phyloP scores from a whole-genome alignment of 2,329 filamentous ascomycete genomes.

The Fusarium caatingaense region DNA sequence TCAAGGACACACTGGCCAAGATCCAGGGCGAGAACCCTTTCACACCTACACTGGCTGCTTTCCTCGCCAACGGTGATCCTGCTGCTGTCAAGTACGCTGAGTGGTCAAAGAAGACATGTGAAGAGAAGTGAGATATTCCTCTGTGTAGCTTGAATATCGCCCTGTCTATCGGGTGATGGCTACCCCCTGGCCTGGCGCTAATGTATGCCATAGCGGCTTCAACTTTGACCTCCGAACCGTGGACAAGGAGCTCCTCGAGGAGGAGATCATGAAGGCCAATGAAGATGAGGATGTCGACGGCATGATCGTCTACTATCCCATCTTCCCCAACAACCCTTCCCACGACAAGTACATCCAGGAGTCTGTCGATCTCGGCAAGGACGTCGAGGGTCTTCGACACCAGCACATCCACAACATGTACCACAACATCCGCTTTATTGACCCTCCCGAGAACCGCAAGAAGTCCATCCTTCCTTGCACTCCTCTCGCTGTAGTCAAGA shows the following conservation, averaged over 20 bases:
- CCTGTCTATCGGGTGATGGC: conserved; percentile 36
- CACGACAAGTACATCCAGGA: conserved; percentile 98
- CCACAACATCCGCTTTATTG: conserved; percentile 95
- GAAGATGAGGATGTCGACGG: conserved; percentile 80
- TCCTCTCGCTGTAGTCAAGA: conserved; percentile 95
- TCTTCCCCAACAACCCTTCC: conserved; percentile 81
- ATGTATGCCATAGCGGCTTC: conserved; percentile 75
- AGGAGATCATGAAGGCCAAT: conserved; percentile 88
- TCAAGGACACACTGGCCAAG: conserved; percentile 78
- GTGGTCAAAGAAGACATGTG: conserved; percentile 96
- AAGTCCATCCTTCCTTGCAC: conserved; percentile 97
- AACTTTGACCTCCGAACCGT: conserved; percentile 86
- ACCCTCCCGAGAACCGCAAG: conserved; percentile 78
- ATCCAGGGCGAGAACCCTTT: conserved; percentile 67
- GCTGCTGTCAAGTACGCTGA: conserved; percentile 94
- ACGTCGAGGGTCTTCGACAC: conserved; percentile 95
- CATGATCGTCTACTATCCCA: conserved; percentile 98
- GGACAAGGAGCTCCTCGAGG: conserved; percentile 89
- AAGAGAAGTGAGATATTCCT: conserved; percentile 81
- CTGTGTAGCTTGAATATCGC: conserved; percentile 28
- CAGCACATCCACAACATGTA: conserved; percentile 99
- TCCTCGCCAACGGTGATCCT: conserved; percentile 91
- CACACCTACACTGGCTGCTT: conserved; percentile 85
- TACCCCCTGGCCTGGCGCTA: conserved; percentile 38
- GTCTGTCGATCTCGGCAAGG: conserved; percentile 88